phyloP scores from a whole-genome alignment of 139 green algal species.

The Choricystis sp. region DNA sequence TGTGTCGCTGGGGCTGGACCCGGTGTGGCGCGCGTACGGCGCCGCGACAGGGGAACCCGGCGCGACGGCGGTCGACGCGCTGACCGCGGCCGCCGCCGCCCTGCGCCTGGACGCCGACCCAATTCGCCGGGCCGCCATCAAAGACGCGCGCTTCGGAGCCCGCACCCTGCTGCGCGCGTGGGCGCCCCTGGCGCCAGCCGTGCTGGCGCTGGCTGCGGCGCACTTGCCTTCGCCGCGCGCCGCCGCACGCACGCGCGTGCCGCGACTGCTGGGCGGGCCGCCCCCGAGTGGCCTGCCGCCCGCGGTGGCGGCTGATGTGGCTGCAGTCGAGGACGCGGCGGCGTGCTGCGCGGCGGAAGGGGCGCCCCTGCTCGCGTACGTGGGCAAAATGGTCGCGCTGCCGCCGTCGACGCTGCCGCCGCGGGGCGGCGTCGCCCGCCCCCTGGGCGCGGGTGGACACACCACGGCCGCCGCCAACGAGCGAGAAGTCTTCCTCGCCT shows the following conservation, averaged over 20 bases:
- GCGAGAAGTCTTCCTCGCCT: constrained; percentile 69
- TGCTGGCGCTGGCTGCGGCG: constrained; percentile 70
- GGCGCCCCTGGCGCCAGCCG: constrained; percentile 68
- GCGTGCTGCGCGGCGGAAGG: constrained; percentile 15
- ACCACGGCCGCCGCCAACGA: constrained; percentile 10
- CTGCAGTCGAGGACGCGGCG: constrained; percentile 12
- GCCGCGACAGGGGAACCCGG: background rate
- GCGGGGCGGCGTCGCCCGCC: constrained; percentile 14
- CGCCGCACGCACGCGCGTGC: constrained; percentile 37
- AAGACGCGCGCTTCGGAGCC: constrained; percentile 38
- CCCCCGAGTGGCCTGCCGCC: background rate
- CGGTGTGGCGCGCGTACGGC: constrained; percentile 29
- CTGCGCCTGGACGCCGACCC: constrained; percentile 33
- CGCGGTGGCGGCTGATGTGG: constrained; percentile 5
- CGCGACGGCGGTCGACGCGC: background rate
- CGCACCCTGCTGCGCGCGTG: constrained; percentile 64
- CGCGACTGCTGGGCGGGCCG: constrained; percentile 28
- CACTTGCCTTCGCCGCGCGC: constrained; percentile 54
- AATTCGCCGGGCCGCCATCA: constrained; percentile 18
- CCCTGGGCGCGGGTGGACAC: constrained; percentile 11
- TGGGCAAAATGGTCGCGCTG: constrained; percentile 89
- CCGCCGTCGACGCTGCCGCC: constrained; percentile 35
- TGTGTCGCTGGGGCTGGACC: constrained; percentile 53
- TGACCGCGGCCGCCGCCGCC: constrained; percentile 24
- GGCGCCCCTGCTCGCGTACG: constrained; percentile 66